Percentiles rank a stretch among this genome's conserved stretches.
These are phyloP conservation scores for Daucus carota DNA, from an alignment of 129 eudicot species.

Conservation along the genomic window DH1_v3.0 NC_030384.2:33685001-33685500, in stretches of 20 bases:
- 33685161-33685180: neutral
- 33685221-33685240: constrained; percentile 94
- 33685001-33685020: neutral
- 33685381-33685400: neutral
- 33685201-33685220: constrained; percentile 75
- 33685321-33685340: neutral
- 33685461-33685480: neutral
- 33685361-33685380: constrained; percentile 14
- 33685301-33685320: neutral
- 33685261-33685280: constrained; percentile 67
- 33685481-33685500: neutral
- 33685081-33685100: neutral
- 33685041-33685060: no score
- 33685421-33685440: constrained; percentile 15
- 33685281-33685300: neutral
- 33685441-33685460: constrained; percentile 19
- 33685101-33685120: neutral
- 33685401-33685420: neutral
- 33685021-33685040: neutral
- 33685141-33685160: neutral
- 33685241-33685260: constrained; percentile 54
- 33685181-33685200: constrained; percentile 45
- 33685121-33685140: neutral
- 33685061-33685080: no score
- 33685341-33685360: constrained; percentile 22